Conservation (phyloP, 2,329 filamentous ascomycete genomes). For the Didymella segeticola region DNA sequence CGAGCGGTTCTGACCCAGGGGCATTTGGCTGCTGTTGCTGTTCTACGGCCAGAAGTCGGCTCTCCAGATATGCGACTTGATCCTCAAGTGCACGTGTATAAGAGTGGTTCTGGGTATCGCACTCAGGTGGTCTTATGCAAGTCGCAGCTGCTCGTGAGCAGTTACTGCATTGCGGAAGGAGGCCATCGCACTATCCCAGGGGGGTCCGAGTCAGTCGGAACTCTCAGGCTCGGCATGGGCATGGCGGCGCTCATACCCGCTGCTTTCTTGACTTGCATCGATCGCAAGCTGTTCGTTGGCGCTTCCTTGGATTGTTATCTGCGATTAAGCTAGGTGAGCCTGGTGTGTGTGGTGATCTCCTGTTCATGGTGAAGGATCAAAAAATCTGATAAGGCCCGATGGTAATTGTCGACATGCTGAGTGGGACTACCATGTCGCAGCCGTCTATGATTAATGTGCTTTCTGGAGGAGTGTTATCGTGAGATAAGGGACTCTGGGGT, state of each 20-base stretch:
- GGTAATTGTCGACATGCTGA: too few relatives aligned
- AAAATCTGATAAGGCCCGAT: too few relatives aligned
- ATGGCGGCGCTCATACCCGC: slow-evolving; percentile 1
- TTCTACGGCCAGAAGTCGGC: slow-evolving; percentile 6
- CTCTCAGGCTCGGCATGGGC: neutral
- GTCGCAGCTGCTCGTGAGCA: slow-evolving; percentile 12
- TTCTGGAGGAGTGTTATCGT: too few relatives aligned
- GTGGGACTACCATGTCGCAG: too few relatives aligned
- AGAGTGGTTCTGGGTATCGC: slow-evolving; percentile 4
- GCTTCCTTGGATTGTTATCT: slow-evolving; percentile 16
- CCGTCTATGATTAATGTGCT: too few relatives aligned
- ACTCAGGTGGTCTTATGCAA: slow-evolving; percentile 17
- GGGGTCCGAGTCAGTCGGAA: neutral
- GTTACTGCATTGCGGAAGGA: slow-evolving; percentile 19
- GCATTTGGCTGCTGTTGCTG: neutral
- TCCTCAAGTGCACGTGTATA: slow-evolving; percentile 23
- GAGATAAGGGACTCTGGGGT: too few relatives aligned
- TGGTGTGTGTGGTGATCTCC: neutral
- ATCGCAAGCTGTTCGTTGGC: slow-evolving; percentile 21
- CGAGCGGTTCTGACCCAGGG: neutral
- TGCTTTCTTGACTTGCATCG: slow-evolving; percentile 21
- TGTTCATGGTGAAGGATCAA: neutral
- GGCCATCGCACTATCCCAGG: slow-evolving; percentile 15
- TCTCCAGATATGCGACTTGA: slow-evolving; percentile 19
- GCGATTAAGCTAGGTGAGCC: neutral